Evolutionary conservation across 139 green algal genomes (phyloP).

Genomic region (Pseudopediastrum boryanum): DNA sequence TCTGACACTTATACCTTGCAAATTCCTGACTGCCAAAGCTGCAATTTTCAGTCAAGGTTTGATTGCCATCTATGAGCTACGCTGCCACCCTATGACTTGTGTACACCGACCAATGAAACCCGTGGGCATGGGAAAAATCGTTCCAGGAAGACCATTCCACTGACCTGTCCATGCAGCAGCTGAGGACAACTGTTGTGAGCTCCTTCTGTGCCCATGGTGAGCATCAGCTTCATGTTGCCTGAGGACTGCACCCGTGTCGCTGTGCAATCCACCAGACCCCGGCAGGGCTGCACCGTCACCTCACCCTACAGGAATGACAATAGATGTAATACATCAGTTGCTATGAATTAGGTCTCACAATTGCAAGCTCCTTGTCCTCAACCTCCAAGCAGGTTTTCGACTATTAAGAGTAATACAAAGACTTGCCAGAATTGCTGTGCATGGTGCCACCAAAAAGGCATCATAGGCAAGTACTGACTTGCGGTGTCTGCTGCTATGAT

Average conservation of each 20-base stretch:
- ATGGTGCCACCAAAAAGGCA: neutral
- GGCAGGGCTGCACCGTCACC: conserved; percentile 32
- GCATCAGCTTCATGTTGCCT: conserved; percentile 27
- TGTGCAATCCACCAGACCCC: neutral
- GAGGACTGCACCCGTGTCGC: conserved; percentile 16
- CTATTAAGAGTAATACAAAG: neutral
- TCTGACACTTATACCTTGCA: neutral
- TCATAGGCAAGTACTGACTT: neutral
- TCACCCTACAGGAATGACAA: conserved; percentile 18
- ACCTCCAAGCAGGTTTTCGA: neutral
- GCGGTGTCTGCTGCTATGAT: neutral
- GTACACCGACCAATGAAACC: too few relatives aligned
- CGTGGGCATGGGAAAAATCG: neutral
- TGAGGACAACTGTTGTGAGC: conserved; percentile 35
- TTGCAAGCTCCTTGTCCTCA: neutral
- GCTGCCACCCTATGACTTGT: too few relatives aligned
- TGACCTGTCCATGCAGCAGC: conserved; percentile 30
- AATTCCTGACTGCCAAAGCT: neutral
- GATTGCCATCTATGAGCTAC: too few relatives aligned
- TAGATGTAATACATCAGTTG: neutral
- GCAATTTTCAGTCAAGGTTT: neutral
- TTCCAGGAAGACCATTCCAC: neutral
- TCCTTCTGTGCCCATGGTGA: conserved; percentile 4
- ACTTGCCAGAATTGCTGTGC: neutral
- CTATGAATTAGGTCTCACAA: neutral